Percentiles rank a stretch among this genome's conserved stretches.
These are phyloP conservation scores for Solioccasus polychromus DNA, from an alignment of 768 basidiomycete genomes.

Conservation along the genomic window DNA sequence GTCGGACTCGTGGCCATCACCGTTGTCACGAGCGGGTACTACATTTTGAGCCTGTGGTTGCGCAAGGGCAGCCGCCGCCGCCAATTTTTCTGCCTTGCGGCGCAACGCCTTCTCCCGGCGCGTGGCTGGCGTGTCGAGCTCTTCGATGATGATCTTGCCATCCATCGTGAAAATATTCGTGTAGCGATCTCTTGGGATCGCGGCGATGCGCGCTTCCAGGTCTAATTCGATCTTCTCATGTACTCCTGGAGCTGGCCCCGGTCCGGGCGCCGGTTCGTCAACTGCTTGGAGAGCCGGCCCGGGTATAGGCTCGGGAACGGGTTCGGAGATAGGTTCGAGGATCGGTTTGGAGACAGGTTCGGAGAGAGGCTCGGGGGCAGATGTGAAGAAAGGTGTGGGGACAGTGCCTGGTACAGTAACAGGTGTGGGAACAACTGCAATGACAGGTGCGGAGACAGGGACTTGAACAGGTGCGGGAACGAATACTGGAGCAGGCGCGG, in stretches of 20 bases:
- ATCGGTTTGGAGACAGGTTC: background rate
- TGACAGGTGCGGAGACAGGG: background rate
- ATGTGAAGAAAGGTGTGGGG: background rate
- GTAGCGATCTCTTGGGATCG: constrained; percentile 28
- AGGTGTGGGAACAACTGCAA: background rate
- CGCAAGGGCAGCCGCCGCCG: constrained; percentile 23
- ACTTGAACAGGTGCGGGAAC: background rate
- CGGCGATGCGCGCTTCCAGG: constrained; percentile 27
- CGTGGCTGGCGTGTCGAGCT: constrained; percentile 68
- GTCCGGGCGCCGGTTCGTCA: background rate
- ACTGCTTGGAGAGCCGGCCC: background rate
- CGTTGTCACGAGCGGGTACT: constrained; percentile 3
- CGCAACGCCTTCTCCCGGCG: constrained; percentile 55
- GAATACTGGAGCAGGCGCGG: background rate
- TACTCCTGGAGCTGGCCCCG: background rate
- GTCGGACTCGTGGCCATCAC: constrained; percentile 36
- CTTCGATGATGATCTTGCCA: constrained; percentile 63
- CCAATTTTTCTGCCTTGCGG: constrained; percentile 40
- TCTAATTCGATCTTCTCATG: constrained; percentile 13
- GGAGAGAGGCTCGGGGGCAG: background rate
- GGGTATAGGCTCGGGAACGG: background rate
- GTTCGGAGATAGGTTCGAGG: background rate
- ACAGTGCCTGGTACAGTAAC: background rate
- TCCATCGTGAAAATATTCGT: constrained; percentile 34
- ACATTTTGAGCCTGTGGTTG: background rate